Evolutionary conservation across 2,329 filamentous ascomycete species (phyloP).

Genomic region (Westerdykella aurantiaca): DNA sequence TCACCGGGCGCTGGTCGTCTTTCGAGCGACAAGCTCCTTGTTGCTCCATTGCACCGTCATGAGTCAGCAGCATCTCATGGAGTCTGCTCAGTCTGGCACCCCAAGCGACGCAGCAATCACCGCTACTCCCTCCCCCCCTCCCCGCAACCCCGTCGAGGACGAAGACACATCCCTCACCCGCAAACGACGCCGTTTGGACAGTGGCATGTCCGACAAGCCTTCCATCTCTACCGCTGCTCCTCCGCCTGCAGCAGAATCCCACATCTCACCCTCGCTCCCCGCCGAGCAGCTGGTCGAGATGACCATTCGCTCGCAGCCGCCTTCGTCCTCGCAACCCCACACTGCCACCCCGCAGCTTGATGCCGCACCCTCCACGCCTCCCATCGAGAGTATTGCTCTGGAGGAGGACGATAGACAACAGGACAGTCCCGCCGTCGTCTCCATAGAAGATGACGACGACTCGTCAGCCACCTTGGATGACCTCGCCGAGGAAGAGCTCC

Average conservation of each 20-base stretch:
- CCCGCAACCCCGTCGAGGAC: constrained; percentile 39
- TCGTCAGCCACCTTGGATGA: constrained; percentile 15
- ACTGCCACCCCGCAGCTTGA: constrained; percentile 6
- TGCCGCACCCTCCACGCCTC: constrained; percentile 11
- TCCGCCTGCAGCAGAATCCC: constrained; percentile 10
- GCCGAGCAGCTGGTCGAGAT: constrained; percentile 33
- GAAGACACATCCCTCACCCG: constrained; percentile 41
- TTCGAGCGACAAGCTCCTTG: too few species aligned
- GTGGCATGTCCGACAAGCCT: constrained; percentile 28
- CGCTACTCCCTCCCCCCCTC: constrained; percentile 12
- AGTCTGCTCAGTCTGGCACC: constrained; percentile 19
- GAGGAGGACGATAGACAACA: constrained; percentile 7
- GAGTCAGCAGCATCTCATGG: constrained; percentile 27
- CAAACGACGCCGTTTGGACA: constrained; percentile 42
- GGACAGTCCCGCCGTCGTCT: constrained; percentile 33
- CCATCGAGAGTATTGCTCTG: background rate
- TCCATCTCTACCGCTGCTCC: constrained; percentile 27
- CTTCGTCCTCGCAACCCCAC: constrained; percentile 19
- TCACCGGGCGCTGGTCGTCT: too few species aligned
- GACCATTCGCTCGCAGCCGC: constrained; percentile 35
- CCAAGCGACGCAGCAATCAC: constrained; percentile 19
- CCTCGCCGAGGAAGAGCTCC: constrained; percentile 18
- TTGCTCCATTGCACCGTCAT: constrained; percentile 20
- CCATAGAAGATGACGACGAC: constrained; percentile 34
- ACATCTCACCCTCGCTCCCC: constrained; percentile 7